phyloP scores from a whole-genome alignment of 2,329 filamentous ascomycete genomes.

The Apiospora arundinis region DNA sequence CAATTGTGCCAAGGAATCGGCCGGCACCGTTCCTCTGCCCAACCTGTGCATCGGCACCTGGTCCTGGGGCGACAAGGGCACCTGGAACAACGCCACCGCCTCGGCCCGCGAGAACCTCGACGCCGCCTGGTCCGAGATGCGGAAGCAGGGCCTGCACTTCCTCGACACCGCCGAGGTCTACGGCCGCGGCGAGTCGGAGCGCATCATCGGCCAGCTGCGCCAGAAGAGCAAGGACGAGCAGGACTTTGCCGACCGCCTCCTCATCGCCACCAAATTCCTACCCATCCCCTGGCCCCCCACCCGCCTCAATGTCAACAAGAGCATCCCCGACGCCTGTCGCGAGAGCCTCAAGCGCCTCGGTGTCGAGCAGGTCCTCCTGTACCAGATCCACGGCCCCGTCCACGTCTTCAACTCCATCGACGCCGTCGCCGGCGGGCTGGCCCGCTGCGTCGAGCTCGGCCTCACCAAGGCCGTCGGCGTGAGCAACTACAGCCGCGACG shows the following conservation, averaged over 20 bases:
- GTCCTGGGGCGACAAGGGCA: conserved; percentile 29
- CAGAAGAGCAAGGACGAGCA: conserved; percentile 38
- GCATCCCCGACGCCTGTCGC: conserved; percentile 44
- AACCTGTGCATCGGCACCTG: conserved; percentile 30
- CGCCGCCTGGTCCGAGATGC: conserved; percentile 30
- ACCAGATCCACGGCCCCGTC: conserved; percentile 50
- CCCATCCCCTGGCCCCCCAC: conserved; percentile 42
- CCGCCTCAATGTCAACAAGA: conserved; percentile 32
- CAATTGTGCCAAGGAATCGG: conserved; percentile 28
- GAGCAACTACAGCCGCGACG: conserved; percentile 48
- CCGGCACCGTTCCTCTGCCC: conserved; percentile 28
- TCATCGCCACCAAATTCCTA: conserved; percentile 49
- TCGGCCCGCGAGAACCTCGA: conserved; percentile 47
- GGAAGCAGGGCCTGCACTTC: conserved; percentile 43
- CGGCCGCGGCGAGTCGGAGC: conserved; percentile 48
- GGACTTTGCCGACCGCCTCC: conserved; percentile 33
- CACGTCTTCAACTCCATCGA: conserved; percentile 46
- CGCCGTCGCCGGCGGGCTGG: conserved; percentile 47
- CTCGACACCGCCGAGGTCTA: conserved; percentile 52
- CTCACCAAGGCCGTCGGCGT: conserved; percentile 50
- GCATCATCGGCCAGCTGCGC: conserved; percentile 48
- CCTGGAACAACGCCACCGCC: conserved; percentile 27
- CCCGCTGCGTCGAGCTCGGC: conserved; percentile 49
- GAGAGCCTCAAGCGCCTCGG: conserved; percentile 45
- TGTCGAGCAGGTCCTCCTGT: conserved; percentile 42